Evolutionary conservation across 768 basidiomycete species (phyloP), one percentile per base, ranked within the genome.

Genomic region (Mycena indigotica): DNA sequence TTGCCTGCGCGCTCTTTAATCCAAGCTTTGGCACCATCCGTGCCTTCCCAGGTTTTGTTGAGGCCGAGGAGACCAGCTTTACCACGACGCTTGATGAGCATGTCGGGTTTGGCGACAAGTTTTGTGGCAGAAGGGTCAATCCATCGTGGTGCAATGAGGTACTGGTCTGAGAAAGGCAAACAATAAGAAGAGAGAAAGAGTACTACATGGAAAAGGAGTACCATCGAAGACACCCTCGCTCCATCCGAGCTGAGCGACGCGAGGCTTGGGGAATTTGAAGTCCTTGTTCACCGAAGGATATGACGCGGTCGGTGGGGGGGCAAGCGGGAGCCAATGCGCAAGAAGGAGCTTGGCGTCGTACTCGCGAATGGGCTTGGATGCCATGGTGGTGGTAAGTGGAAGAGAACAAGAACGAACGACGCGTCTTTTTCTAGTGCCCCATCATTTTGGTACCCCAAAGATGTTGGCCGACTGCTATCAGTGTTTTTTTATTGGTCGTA

Each of bases 71-170:
- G 84, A 63, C 97, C 97, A 21, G 94, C 94, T 84, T 99, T 99
- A 69, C 97, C 97, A 61, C 97, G 91, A 64, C 97, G 91, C 82
- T 98, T 99, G 86, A 98, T 98, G 75, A 98, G 89, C 78, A 97
- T 95, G 78, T 96, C 95, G 24, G 95, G 95, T 79, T 97, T 97
- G 17, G 87, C 95, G 68, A 97, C 95, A 72, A 96, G 91, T 58
- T 81, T 79, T 48, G 86, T 82, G 19, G 38, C 21, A 28, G 62
- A 8, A 1, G 55, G 29, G 72, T 60, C 44, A 35, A 60, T 25
- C 59, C 66, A 55, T 50, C 53, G 8, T 41, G 63, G 59, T 4
- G 60, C 53, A 48, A 50, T 53, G 53, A 62, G 59, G 55, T 60
- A 62, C 56, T 56, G 56, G 62, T 54, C 62, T 63, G 49, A 8